Evolutionary conservation across 2,329 filamentous ascomycete genomes (phyloP), one percentile per base, ranked within the genome.

Genomic region (Neophaeococcomyces mojaviensis): DNA sequence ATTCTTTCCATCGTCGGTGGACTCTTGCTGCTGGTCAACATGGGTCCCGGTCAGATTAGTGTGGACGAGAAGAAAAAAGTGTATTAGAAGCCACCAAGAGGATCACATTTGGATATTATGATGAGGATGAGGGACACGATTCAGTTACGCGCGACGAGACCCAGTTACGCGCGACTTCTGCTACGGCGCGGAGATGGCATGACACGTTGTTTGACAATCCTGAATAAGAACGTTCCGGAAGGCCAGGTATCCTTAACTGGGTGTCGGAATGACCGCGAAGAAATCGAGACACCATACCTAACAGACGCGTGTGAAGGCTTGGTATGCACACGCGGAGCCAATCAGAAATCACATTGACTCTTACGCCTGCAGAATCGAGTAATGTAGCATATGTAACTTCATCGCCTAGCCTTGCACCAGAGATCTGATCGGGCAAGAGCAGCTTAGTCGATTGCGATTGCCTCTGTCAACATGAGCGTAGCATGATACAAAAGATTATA

Each of bases 61-160:
- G 90, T 97, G 68, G 92, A 98, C 70, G 92, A 98, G 81, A 98
- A 98, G 86, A 98, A 98, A 82, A 98, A 98, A 79, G 92, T 98
- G 58, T 98, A 98, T 74, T 98, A 78, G 49, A 42, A 30, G 32
- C 18, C n/a, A 28, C 16, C 33, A 19, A 28, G 10, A 28, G 10
- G 24, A 28, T 10, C 10, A 10, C 10, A 10, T 28, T 28, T 26
- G 24, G 18, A 37, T 5, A 37, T 37, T 20, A 20, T 18, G 16
- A 37, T 20, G 9, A 37, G 5, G 18, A 37, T 37, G 15, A 37
- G n/a, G 3, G 20, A 16, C 10, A 37, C 16, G 9, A 38, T 38
- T 7, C 16, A 6, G 6, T 18, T 38, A 4, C 10, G 15, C 16
- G 19, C 16, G 18, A 39, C 37, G 37, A 39, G 26, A 39, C 13